Base-by-base conservation (phyloP, 345 rosid genomes). In the Geranium brycei region DNA sequence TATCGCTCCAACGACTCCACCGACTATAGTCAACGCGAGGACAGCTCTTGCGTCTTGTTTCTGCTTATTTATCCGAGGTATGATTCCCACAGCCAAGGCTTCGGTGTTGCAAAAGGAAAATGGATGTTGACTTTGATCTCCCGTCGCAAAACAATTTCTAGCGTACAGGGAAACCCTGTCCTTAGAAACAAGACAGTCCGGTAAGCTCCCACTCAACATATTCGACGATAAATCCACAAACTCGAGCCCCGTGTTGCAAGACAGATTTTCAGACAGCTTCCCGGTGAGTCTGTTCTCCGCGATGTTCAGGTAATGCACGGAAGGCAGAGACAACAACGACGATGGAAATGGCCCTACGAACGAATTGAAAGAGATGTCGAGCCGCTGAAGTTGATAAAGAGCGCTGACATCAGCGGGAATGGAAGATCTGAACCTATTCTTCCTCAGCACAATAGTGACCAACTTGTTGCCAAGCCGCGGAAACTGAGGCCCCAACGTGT, bases 231-330 rank as follows among this genome's bases (percentile, higher is more conserved):
- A 61, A 75, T 93, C 91, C 17, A 83, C 97, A 73, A 69, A 68
- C 58, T 78, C 68, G 11, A 93, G 83, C 51, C 71, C 69, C 31
- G 66, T 71, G 75, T 78, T 80, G 76, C 99, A 93, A 69, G 99
- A 82, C 62, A 83, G 78, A 68, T 86, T 85, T 66, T 79, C 68
- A 3, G 76, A 82, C 63, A 93, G 87, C 96, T 72, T 69, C 57
- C 99, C 97, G 0, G 95, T 93, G 79, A 93, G 78, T 77, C 84
- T 88, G 76, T 93, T 93, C 57, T 82, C 82, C 30, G 95, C 87
- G 57, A 88, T 75, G 63, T 87, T 75, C 60, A 93, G 69, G 64
- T 82, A 86, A 59, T 76, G 71, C 53, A 90, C 70, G 17, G 87
- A 74, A 3, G 95, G 97, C 65, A 90, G 82, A 51, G 95, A 80